Evolutionary conservation across 2,329 filamentous ascomycete genomes (phyloP).

Genomic region (Akanthomyces dipterigenus): DNA sequence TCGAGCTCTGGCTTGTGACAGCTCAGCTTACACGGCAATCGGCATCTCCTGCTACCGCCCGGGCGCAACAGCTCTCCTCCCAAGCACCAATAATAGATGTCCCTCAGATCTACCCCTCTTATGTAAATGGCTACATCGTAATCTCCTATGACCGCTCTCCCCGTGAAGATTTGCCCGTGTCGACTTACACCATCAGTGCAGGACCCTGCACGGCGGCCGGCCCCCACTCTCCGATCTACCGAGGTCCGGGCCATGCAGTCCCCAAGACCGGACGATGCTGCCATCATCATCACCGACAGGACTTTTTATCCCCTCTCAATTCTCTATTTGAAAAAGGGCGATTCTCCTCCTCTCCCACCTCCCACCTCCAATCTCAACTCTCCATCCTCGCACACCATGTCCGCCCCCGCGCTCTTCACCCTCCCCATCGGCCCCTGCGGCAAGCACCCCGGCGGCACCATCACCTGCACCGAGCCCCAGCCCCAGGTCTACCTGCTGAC

Average conservation of each 20-base stretch:
- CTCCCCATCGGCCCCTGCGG: slow-evolving; percentile 46
- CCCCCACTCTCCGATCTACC: neutral
- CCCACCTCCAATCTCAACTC: neutral
- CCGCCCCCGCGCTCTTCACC: slow-evolving; percentile 41
- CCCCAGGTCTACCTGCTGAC: slow-evolving; percentile 64
- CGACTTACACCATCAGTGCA: neutral
- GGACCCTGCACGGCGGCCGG: neutral
- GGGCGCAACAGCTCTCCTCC: too few relatives aligned
- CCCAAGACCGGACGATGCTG: neutral
- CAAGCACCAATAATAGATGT: too few relatives aligned
- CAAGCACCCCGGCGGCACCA: slow-evolving; percentile 45
- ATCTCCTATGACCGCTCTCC: too few relatives aligned
- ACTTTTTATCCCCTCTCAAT: slow-evolving; percentile 26
- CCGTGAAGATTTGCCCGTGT: too few relatives aligned
- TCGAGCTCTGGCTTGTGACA: too few relatives aligned
- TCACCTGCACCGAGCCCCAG: slow-evolving; percentile 56
- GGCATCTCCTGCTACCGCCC: too few relatives aligned
- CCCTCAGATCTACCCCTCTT: too few relatives aligned
- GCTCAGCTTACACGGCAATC: too few relatives aligned
- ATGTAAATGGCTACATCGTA: too few relatives aligned
- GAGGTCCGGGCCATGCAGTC: neutral
- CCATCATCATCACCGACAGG: slow-evolving; percentile 49
- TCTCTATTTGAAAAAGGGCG: neutral
- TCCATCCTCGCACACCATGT: neutral
- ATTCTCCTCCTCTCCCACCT: neutral